Conservation (phyloP, 805 yeast genomes). For the Torulaspora microellipsoides region DNA sequence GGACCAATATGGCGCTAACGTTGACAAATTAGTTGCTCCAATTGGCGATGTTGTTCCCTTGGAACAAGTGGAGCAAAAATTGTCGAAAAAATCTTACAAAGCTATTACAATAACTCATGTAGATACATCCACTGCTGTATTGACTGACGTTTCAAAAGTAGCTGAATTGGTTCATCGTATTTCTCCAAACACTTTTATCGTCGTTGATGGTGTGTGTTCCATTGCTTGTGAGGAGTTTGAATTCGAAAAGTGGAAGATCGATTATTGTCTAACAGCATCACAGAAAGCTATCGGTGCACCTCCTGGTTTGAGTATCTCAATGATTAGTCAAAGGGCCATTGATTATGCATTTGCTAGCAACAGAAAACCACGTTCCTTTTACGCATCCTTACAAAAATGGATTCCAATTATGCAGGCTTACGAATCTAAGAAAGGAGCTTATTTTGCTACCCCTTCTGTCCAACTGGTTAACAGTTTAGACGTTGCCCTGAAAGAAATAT, state of each 20-base stretch:
- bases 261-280: constrained; percentile 84
- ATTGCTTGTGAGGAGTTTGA: constrained; percentile 82
- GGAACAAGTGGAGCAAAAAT: constrained; percentile 49
- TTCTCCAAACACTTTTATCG: constrained; percentile 75
- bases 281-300: constrained; percentile 96
- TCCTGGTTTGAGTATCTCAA: constrained; percentile 78
- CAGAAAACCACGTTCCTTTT: constrained; percentile 40
- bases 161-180: constrained; percentile 54
- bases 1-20: constrained; percentile 66
- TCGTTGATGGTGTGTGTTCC: constrained; percentile 95
- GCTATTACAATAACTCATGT: constrained; percentile 88
- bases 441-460: constrained; percentile 96
- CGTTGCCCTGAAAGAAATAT: constrained; percentile 68
- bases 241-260: constrained; percentile 87
- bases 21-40: constrained; percentile 65
- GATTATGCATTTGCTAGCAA: constrained; percentile 42
- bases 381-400: constrained; percentile 76
- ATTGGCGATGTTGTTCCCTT: constrained; percentile 68
- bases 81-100: constrained; percentile 50
- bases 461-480: constrained; percentile 79
- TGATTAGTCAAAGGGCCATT: constrained; percentile 73
- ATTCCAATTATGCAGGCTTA: constrained; percentile 81
- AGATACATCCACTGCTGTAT: constrained; percentile 95
- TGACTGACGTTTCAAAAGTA: constrained; percentile 62
- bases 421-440: constrained; percentile 67